Percentiles rank a stretch among this genome's conserved stretches.
These are phyloP conservation scores for Tuber microsphaerosporum DNA, from an alignment of 495 filamentous ascomycete genomes.

Conservation along the genomic window DNA sequence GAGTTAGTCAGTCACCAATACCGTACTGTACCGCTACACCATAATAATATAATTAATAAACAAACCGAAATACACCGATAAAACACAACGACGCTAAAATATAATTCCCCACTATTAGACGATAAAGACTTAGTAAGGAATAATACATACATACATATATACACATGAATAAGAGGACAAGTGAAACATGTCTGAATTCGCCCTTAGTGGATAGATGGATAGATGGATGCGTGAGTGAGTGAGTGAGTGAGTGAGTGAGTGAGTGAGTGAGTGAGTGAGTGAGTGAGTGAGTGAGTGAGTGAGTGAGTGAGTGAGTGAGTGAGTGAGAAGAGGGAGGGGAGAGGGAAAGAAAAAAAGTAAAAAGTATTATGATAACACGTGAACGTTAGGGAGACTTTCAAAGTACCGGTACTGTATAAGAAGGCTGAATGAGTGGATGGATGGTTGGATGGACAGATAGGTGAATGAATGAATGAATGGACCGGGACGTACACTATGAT, in stretches of 20 bases:
- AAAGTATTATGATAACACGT: not conserved
- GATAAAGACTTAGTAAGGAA: slow-evolving; percentile 30
- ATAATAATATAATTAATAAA: too few species aligned
- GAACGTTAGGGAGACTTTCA: not conserved
- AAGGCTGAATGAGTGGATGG: not conserved
- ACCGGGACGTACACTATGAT: not conserved
- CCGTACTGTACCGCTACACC: not conserved
- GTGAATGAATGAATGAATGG: not conserved
- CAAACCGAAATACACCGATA: too few species aligned
- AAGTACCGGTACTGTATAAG: not conserved
- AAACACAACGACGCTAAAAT: too few species aligned
- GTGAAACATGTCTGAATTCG: slow-evolving; percentile 23
- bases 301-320: not conserved
- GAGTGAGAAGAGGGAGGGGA: not conserved
- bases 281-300: not conserved
- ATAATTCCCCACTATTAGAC: not conserved
- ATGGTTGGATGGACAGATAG: not conserved
- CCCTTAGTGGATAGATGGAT: slow-evolving; percentile 24
- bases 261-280: not conserved
- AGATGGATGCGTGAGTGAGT: too few species aligned
- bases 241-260: too few species aligned
- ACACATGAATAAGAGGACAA: slow-evolving; percentile 18
- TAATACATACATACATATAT: not conserved
- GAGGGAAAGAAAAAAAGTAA: not conserved
- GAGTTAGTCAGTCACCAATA: not conserved